A percentile compares a stretch with the other conserved stretches of the same genome.
Evolutionary conservation across 768 basidiomycete species (phyloP).

Genomic region (Amanita rubescens): DNA sequence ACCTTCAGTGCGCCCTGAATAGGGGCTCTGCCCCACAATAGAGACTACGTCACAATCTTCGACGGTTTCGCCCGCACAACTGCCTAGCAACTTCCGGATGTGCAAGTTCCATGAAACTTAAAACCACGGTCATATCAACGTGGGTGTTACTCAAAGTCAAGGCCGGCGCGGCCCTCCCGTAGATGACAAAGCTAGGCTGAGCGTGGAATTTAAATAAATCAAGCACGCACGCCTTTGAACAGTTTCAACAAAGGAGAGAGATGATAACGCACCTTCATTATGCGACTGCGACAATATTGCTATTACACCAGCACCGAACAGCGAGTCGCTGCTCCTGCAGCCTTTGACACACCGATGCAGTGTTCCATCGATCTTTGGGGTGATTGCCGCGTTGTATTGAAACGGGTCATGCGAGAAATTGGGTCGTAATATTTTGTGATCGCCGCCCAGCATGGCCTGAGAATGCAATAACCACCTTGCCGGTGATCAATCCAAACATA

Average conservation of each 20-base stretch:
- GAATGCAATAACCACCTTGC: not conserved
- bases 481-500: not conserved
- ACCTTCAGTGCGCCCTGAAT: not conserved
- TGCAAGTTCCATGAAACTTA: not conserved
- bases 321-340: not conserved
- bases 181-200: not conserved
- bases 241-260: not conserved
- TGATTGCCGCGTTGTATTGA: not conserved
- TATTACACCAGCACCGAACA: not conserved
- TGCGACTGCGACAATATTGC: not conserved
- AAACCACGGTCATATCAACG: not conserved
- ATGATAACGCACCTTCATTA: not conserved
- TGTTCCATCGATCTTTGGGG: not conserved
- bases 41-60: not conserved
- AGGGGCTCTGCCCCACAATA: not conserved
- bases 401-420: not conserved
- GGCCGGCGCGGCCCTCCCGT: not conserved
- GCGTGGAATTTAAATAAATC: not conserved
- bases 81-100: not conserved
- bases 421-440: not conserved
- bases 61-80: too few relatives aligned
- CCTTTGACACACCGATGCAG: not conserved
- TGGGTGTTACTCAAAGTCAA: not conserved
- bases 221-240: not conserved
- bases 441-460: not conserved